Conservation (phyloP, 176 grass and related monocot species). For the Canna indica region DNA sequence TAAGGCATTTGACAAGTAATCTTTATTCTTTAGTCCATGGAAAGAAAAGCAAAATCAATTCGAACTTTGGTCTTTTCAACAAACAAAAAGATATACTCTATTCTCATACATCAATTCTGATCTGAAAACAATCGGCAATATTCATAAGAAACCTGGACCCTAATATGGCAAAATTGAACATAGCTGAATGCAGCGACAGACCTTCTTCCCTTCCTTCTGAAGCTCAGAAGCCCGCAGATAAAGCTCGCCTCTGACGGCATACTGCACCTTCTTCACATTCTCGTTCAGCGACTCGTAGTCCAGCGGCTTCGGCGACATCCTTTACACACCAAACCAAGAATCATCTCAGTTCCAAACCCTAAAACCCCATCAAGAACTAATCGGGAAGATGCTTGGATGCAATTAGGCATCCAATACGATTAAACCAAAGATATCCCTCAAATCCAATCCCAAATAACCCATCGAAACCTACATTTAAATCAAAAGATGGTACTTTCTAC, state of each 20-base stretch:
- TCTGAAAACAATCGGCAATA: neutral
- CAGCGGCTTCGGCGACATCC: conserved; percentile 65
- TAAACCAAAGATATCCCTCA: neutral
- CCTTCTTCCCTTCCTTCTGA: conserved; percentile 94
- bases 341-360: neutral
- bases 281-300: conserved; percentile 92
- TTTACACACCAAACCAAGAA: neutral
- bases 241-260: conserved; percentile 96
- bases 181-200: neutral
- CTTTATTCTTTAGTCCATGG: too few species aligned
- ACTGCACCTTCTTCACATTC: conserved; percentile 85
- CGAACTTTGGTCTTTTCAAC: neutral
- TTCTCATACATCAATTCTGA: neutral
- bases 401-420: neutral
- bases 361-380: neutral
- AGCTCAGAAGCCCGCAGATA: conserved; percentile 95
- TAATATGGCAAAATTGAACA: neutral
- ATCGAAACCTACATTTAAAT: neutral
- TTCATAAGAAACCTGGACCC: too few species aligned
- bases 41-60: neutral
- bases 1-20: too few species aligned
- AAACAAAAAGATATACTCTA: neutral
- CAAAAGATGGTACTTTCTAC: neutral
- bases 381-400: neutral
- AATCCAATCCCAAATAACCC: neutral